Evolutionary conservation across 768 basidiomycete genomes (phyloP), one percentile per base, ranked within the genome.

Genomic region (Sporobolomyces pararoseus): DNA sequence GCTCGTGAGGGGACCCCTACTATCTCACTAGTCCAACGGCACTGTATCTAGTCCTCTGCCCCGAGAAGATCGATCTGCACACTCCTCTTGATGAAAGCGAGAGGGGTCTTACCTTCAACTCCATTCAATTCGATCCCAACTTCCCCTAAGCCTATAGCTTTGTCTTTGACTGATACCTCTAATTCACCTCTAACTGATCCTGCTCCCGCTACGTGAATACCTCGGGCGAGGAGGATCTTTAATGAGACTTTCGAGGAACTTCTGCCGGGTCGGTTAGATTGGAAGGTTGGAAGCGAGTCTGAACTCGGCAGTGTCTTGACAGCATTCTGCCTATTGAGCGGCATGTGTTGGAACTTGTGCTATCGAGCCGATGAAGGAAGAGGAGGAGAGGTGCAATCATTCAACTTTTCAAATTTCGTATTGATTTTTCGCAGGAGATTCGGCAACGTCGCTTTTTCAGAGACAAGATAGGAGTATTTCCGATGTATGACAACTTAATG

Each of bases 121-220:
- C 68, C 76, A 0, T 12, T 32, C 7, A 77, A 27, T 49, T 73
- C 75, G 59, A 75, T 27, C 37, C 68, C 72, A 7, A 76, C 52
- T 44, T 72, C 73, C 25, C 75, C 76, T 19, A 77, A 53, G 23
- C 58, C 66, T 1, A 71, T 16, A n/a, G 72, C 67, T 2, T 61
- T 34, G 9, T 37, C 34, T 61, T 66, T 67, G 31, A 71, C 73
- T 16, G 27, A 29, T 1, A 75, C 23, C 49, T 75, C 75, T 17
- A 77, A 63, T 13, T 66, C 57, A n/a, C 76, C 76, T 16, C 32
- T 27, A 4, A 77, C 47, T 27, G 46, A 49, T n/a, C n/a, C n/a
- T 14, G 65, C 52, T 0, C 76, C 76, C 0, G 75, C 73, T 27
- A 75, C 66, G 51, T 63, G 68, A 39, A 71, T 37, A 23, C 46